A percentile compares a stretch with the other conserved stretches of the same genome.
phyloP scores from a whole-genome alignment of 2,329 filamentous ascomycete species.

The Aschersonia sp. region DNA sequence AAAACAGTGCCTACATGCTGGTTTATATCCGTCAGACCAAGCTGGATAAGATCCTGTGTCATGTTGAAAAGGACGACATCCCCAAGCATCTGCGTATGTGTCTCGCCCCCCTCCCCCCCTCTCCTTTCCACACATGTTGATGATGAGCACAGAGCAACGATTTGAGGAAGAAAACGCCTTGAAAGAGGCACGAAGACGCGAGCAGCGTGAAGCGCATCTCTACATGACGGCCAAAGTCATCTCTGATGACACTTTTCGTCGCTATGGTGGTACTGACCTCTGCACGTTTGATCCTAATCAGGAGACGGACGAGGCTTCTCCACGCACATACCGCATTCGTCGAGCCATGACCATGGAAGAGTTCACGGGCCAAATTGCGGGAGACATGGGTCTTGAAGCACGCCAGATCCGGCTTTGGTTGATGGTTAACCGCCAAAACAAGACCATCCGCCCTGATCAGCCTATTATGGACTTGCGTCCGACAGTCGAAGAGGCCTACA shows the following conservation, averaged over 20 bases:
- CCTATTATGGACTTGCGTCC: conserved; percentile 66
- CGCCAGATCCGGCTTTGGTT: conserved; percentile 74
- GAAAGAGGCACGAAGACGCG: conserved; percentile 65
- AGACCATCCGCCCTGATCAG: conserved; percentile 82
- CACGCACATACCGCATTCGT: conserved; percentile 58
- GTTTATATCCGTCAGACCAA: conserved; percentile 87
- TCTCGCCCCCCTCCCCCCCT: neutral
- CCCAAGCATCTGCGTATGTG: conserved; percentile 64
- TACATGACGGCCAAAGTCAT: conserved; percentile 78
- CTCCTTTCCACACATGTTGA: neutral
- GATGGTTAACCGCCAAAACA: conserved; percentile 98
- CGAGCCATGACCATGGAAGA: conserved; percentile 64
- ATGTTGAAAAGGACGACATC: conserved; percentile 63
- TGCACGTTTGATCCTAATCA: conserved; percentile 49
- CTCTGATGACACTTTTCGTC: conserved; percentile 65
- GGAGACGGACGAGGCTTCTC: conserved; percentile 54
- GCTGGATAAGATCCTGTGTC: conserved; percentile 67
- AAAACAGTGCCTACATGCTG: conserved; percentile 93
- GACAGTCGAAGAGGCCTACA: conserved; percentile 57
- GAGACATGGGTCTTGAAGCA: conserved; percentile 53
- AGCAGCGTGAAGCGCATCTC: conserved; percentile 85
- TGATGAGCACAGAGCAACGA: conserved; percentile 39
- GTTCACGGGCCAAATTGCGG: conserved; percentile 55
- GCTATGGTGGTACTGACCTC: conserved; percentile 75
- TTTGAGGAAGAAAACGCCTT: conserved; percentile 71